phyloP scores from a whole-genome alignment of 2,329 filamentous ascomycete species.

The Botrytis cinerea region DNA sequence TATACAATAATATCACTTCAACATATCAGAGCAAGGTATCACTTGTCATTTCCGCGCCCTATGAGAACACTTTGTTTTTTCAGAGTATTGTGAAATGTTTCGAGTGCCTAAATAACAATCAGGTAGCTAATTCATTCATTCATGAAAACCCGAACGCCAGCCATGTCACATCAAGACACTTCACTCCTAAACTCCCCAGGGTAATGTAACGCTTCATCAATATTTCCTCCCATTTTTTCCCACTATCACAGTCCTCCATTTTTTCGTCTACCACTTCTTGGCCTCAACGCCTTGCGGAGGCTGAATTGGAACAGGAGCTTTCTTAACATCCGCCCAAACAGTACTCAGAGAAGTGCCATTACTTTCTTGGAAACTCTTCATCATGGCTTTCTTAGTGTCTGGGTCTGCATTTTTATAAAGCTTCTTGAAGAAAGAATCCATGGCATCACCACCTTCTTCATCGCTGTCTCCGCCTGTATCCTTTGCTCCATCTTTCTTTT shows the following conservation, averaged over 20 bases:
- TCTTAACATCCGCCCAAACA: constrained; percentile 81
- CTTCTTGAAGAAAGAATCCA: constrained; percentile 86
- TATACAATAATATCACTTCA: not conserved
- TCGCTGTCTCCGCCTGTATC: constrained; percentile 44
- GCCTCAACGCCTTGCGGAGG: constrained; percentile 78
- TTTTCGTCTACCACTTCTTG: constrained; percentile 56
- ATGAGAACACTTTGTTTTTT: not conserved
- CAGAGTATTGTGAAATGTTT: not conserved
- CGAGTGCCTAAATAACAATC: not conserved
- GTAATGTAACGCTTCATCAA: not conserved
- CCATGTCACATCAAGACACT: not conserved
- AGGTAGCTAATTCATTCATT: not conserved
- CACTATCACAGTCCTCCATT: not conserved
- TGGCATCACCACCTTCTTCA: constrained; percentile 63
- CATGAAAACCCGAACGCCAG: not conserved
- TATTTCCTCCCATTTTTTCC: not conserved
- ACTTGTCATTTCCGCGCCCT: not conserved
- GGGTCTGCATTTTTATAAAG: constrained; percentile 75
- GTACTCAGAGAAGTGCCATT: constrained; percentile 92
- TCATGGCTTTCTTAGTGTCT: constrained; percentile 89
- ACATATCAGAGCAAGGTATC: not conserved
- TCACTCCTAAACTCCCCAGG: constrained; percentile 4
- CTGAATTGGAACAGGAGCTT: constrained; percentile 67
- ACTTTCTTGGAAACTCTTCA: constrained; percentile 95
- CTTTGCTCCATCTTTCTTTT: constrained; percentile 37